Evolutionary conservation across 1,284 basidiomycete species (phyloP).

Genomic region (Takashimella koratensis): DNA sequence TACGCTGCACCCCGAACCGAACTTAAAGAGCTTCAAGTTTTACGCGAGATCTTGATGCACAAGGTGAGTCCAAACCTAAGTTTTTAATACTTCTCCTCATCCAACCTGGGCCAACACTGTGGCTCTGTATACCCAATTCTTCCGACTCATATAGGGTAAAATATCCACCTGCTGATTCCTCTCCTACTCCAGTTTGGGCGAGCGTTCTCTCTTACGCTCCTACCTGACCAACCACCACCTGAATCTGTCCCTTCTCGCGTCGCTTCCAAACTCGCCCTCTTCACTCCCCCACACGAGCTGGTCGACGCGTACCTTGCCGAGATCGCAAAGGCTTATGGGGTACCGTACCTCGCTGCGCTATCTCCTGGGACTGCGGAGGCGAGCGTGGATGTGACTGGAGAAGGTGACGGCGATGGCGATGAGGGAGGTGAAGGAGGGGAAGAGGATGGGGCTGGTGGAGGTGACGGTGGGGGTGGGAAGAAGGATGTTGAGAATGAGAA

Average conservation of each 20-base stretch:
- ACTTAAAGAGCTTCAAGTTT: slow-evolving; percentile 83
- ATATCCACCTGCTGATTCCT: too few relatives aligned
- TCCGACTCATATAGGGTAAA: too few relatives aligned
- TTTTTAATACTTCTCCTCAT: too few relatives aligned
- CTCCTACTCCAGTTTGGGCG: slow-evolving; percentile 42
- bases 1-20: slow-evolving; percentile 88
- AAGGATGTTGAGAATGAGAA: slow-evolving; percentile 4
- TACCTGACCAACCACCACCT: slow-evolving; percentile 48
- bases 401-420: slow-evolving; percentile 2
- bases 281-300: slow-evolving; percentile 66
- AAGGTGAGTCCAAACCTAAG: slow-evolving; percentile 47
- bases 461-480: slow-evolving; percentile 28
- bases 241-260: slow-evolving; percentile 54
- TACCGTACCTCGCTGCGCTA: slow-evolving; percentile 61
- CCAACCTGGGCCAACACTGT: too few relatives aligned
- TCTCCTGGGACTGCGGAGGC: background rate
- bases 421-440: slow-evolving; percentile 30
- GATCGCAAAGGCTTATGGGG: slow-evolving; percentile 80
- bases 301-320: slow-evolving; percentile 84
- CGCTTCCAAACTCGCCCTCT: slow-evolving; percentile 60
- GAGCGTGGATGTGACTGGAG: background rate
- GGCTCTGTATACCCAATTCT: too few relatives aligned
- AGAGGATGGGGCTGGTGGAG: slow-evolving; percentile 29
- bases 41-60: slow-evolving; percentile 91
- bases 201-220: slow-evolving; percentile 39